These are phyloP conservation scores for Bryoglossum gracile DNA, from an alignment of 495 filamentous ascomycete genomes.

Conservation along the genomic window DNA sequence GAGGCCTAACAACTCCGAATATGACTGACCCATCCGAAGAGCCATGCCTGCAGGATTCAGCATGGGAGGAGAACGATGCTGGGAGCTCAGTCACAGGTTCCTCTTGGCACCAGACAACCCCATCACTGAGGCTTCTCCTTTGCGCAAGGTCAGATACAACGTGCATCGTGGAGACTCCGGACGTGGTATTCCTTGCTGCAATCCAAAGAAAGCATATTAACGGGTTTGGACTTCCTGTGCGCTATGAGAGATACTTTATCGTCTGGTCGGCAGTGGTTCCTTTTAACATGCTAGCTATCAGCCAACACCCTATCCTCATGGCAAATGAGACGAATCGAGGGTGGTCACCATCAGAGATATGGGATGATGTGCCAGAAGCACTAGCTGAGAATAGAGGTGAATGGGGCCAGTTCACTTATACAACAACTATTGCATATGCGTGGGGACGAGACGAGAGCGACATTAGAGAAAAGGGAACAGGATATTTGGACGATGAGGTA, in stretches of 20 bases:
- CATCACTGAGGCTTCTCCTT: slow-evolving; percentile 31
- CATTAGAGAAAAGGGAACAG: slow-evolving; percentile 28
- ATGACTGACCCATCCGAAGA: slow-evolving; percentile 29
- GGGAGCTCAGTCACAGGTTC: slow-evolving; percentile 12
- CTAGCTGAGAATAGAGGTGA: slow-evolving; percentile 12
- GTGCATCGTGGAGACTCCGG: slow-evolving; percentile 23
- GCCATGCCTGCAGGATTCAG: slow-evolving; percentile 25
- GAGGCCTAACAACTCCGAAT: slow-evolving; percentile 33
- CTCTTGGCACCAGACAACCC: slow-evolving; percentile 35
- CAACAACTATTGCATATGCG: slow-evolving; percentile 33
- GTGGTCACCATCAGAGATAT: slow-evolving; percentile 29
- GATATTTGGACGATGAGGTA: slow-evolving; percentile 35
- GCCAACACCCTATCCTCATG: slow-evolving; percentile 30
- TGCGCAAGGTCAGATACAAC: slow-evolving; percentile 25
- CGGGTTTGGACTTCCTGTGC: slow-evolving; percentile 26
- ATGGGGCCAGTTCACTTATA: slow-evolving; percentile 36
- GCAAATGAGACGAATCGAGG: slow-evolving; percentile 33
- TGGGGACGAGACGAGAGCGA: slow-evolving; percentile 29
- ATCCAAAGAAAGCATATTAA: slow-evolving; percentile 34
- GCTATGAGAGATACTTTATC: slow-evolving; percentile 35
- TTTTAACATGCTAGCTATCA: slow-evolving; percentile 31
- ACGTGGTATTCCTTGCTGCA: slow-evolving; percentile 32
- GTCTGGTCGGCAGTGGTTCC: slow-evolving; percentile 30
- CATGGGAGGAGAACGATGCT: slow-evolving; percentile 11
- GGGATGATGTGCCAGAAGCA: slow-evolving; percentile 26